Conservation (phyloP, 2,329 filamentous ascomycete species). For the Talaromyces piceae region DNA sequence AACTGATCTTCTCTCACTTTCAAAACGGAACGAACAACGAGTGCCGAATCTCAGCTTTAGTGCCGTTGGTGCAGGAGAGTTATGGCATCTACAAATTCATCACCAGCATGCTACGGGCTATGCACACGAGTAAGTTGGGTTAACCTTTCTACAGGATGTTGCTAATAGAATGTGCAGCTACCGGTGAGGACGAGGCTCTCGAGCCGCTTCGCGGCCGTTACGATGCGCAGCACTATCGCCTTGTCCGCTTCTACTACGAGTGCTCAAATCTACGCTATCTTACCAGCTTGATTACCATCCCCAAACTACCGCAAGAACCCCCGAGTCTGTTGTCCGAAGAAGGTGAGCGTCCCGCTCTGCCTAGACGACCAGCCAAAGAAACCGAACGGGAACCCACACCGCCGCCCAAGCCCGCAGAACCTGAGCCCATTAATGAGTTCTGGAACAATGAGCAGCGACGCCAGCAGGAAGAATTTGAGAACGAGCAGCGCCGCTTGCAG, state of each 20-base stretch:
- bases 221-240: conserved; percentile 89
- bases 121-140: conserved; percentile 75
- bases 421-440: conserved; percentile 93
- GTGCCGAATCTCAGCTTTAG: conserved; percentile 87
- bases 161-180: conserved; percentile 49
- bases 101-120: conserved; percentile 96
- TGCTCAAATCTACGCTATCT: conserved; percentile 96
- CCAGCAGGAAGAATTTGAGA: conserved; percentile 90
- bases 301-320: conserved; percentile 88
- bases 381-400: conserved; percentile 64
- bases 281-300: conserved; percentile 91
- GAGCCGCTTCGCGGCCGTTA: conserved; percentile 82
- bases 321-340: conserved; percentile 83
- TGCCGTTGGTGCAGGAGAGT: conserved; percentile 91
- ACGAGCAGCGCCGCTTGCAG: conserved; percentile 81
- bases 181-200: conserved; percentile 87
- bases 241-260: conserved; percentile 98
- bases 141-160: neutral
- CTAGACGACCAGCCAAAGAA: conserved; percentile 64
- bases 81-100: conserved; percentile 99
- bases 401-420: conserved; percentile 61
- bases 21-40: conserved; percentile 87
- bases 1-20: conserved; percentile 96
- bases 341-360: conserved; percentile 73
- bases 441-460: conserved; percentile 90